Percentiles rank a stretch among this genome's conserved stretches.
phyloP scores from a whole-genome alignment of 306 rosid genomes.

The Vicia faba region DNA sequence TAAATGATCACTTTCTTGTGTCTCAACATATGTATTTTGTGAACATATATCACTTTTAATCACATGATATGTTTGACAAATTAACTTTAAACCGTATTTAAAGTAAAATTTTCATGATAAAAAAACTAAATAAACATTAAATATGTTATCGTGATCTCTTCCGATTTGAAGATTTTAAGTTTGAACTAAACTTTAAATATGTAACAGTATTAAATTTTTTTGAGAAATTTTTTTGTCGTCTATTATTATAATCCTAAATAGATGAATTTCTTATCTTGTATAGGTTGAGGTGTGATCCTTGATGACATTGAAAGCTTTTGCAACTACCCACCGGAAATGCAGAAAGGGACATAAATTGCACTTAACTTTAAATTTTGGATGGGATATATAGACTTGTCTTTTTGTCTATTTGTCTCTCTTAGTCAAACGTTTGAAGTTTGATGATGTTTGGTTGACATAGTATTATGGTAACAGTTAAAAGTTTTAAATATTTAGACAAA shows the following conservation, averaged over 20 bases:
- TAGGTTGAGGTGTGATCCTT: slow-evolving; percentile 5
- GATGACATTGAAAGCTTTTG: slow-evolving; percentile 41
- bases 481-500: background rate
- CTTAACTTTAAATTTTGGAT: background rate
- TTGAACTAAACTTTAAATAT: too few relatives aligned
- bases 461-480: background rate
- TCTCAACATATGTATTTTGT: background rate
- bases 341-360: slow-evolving; percentile 40
- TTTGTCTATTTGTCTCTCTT: background rate
- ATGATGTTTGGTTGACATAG: background rate
- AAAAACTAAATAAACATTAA: too few relatives aligned
- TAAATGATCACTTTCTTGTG: background rate
- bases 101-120: too few relatives aligned
- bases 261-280: too few relatives aligned
- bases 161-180: too few relatives aligned
- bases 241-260: too few relatives aligned
- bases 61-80: background rate
- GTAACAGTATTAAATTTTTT: too few relatives aligned
- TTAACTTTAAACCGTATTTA: too few relatives aligned
- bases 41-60: background rate
- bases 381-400: background rate
- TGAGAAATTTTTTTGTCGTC: too few relatives aligned
- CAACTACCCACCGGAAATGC: slow-evolving; percentile 68
- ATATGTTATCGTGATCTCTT: too few relatives aligned
- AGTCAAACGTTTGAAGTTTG: background rate